A percentile compares a stretch with the other conserved stretches of the same genome.
These are phyloP conservation scores for Aspergillus spinulosporus DNA, from an alignment of 2,329 filamentous ascomycete genomes.

Conservation along the genomic window DNA sequence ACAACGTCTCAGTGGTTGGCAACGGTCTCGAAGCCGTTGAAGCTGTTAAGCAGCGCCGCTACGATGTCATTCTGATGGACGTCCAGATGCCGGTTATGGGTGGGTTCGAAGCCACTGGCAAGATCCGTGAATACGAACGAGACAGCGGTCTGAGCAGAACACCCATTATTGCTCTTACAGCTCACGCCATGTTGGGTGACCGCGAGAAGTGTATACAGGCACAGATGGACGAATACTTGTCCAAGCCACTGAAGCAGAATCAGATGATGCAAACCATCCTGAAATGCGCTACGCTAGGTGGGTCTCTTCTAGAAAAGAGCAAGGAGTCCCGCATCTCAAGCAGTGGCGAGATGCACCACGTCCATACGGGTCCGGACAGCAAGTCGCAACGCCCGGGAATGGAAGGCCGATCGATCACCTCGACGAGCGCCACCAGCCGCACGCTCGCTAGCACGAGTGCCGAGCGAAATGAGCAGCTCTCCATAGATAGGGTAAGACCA, in stretches of 20 bases:
- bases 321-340: conserved; percentile 45
- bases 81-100: conserved; percentile 99
- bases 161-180: conserved; percentile 93
- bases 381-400: conserved; percentile 56
- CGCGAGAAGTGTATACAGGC: conserved; percentile 97
- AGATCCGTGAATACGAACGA: conserved; percentile 93
- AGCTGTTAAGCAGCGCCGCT: conserved; percentile 86
- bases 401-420: conserved; percentile 68
- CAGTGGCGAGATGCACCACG: conserved; percentile 40
- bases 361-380: conserved; percentile 34
- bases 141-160: conserved; percentile 77
- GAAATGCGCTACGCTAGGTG: conserved; percentile 88
- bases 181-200: conserved; percentile 98
- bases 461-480: conserved; percentile 62
- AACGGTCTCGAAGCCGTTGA: conserved; percentile 94
- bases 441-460: conserved; percentile 64
- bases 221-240: conserved; percentile 98
- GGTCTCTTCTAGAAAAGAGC: conserved; percentile 45
- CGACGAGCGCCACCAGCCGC: conserved; percentile 59
- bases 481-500: conserved; percentile 55
- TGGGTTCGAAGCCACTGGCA: conserved; percentile 93
- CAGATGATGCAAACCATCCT: conserved; percentile 97
- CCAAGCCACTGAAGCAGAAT: conserved; percentile 94
- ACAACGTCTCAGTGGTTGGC: conserved; percentile 70
- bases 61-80: conserved; percentile 97